A percentile compares a stretch with the other conserved stretches of the same genome.
Conservation (phyloP, 2,329 filamentous ascomycete species). For the Colletotrichum magnum region DNA sequence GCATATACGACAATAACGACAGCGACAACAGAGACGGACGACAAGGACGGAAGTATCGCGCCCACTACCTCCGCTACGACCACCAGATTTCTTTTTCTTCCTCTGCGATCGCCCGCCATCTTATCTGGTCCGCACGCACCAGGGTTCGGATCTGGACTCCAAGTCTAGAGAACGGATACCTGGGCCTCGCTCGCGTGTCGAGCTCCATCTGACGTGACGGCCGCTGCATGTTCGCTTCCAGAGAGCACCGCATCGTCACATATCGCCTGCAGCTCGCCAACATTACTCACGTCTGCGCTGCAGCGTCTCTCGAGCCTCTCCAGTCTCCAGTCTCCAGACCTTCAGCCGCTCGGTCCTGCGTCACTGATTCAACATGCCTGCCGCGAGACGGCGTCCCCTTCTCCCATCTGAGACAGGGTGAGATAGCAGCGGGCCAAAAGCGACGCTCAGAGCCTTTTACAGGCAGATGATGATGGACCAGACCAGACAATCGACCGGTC, state of each 20-base stretch:
- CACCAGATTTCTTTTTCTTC: conserved; percentile 25
- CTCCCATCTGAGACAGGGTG: conserved; percentile 31
- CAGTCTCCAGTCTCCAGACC: background rate
- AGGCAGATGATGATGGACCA: conserved; percentile 22
- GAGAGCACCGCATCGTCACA: conserved; percentile 5
- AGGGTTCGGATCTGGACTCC: background rate
- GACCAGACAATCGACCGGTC: conserved; percentile 24
- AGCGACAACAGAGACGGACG: too few species aligned
- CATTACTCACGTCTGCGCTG: conserved; percentile 1
- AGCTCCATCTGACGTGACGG: conserved; percentile 25
- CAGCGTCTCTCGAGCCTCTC: conserved; percentile 6
- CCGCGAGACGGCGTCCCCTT: conserved; percentile 18
- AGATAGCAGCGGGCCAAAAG: conserved; percentile 12
- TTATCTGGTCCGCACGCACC: background rate
- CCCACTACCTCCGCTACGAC: background rate
- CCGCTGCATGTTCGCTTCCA: conserved; percentile 10
- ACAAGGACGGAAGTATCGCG: too few species aligned
- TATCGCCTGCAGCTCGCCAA: conserved; percentile 34
- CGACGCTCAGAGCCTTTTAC: conserved; percentile 14
- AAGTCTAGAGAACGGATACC: background rate
- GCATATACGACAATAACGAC: too few species aligned
- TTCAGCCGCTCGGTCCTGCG: conserved; percentile 21
- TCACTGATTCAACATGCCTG: conserved; percentile 36
- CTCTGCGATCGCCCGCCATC: conserved; percentile 22
- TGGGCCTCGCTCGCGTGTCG: conserved; percentile 12